Percentiles rank a stretch among this genome's conserved stretches.
phyloP scores from a whole-genome alignment of 495 filamentous ascomycete species.

The Penicillium antarcticum region DNA sequence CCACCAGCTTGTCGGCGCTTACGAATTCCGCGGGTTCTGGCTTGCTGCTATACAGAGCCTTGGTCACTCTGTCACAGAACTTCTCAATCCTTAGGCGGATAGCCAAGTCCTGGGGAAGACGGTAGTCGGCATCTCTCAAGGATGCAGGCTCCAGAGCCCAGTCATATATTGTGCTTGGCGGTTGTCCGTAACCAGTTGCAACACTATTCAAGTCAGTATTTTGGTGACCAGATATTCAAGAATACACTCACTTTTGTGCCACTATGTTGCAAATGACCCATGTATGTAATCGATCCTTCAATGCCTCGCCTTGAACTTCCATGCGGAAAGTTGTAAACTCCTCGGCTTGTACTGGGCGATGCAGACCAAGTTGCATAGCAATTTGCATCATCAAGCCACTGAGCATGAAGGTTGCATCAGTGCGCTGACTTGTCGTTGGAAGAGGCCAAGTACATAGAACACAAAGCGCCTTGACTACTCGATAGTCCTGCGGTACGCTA shows the following conservation, averaged over 20 bases:
- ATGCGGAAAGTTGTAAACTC: slow-evolving; percentile 84
- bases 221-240: background rate
- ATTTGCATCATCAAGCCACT: slow-evolving; percentile 93
- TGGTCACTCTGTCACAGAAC: slow-evolving; percentile 82
- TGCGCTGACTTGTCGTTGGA: slow-evolving; percentile 78
- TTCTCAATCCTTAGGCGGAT: slow-evolving; percentile 77
- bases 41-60: slow-evolving; percentile 78
- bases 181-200: slow-evolving; percentile 87
- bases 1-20: slow-evolving; percentile 66
- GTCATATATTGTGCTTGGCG: slow-evolving; percentile 80
- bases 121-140: slow-evolving; percentile 60
- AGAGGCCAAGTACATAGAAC: slow-evolving; percentile 90
- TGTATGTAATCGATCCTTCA: slow-evolving; percentile 81
- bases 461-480: slow-evolving; percentile 85
- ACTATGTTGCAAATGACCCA: slow-evolving; percentile 95
- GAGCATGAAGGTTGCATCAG: slow-evolving; percentile 86
- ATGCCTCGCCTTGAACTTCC: slow-evolving; percentile 76
- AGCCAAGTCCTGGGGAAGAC: slow-evolving; percentile 62
- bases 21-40: slow-evolving; percentile 72
- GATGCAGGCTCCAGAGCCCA: slow-evolving; percentile 72
- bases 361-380: slow-evolving; percentile 84
- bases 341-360: slow-evolving; percentile 85
- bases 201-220: slow-evolving; percentile 47
- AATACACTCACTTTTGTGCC: slow-evolving; percentile 60
- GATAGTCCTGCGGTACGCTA: slow-evolving; percentile 78